Evolutionary conservation across 495 filamentous ascomycete species (phyloP).

Genomic region (Aspergillus coremiiformis): DNA sequence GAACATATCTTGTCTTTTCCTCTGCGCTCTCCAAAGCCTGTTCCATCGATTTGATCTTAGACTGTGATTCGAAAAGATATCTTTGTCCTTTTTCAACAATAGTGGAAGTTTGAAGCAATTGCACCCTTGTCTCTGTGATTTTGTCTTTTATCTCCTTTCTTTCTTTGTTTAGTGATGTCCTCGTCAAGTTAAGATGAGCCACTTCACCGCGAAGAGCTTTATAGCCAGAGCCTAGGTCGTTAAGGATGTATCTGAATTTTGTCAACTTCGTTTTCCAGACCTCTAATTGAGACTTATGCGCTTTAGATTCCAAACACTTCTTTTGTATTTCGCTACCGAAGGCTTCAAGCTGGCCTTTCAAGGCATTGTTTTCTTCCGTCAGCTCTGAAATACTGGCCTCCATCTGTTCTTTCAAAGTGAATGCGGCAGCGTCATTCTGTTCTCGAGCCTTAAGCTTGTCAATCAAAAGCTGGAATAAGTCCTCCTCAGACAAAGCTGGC

Average conservation of each 20-base stretch:
- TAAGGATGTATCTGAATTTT: slow-evolving; percentile 29
- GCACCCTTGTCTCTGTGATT: slow-evolving; percentile 19
- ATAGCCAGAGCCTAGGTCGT: slow-evolving; percentile 29
- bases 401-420: slow-evolving; percentile 19
- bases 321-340: slow-evolving; percentile 13
- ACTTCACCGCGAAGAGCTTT: slow-evolving; percentile 25
- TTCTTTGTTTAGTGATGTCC: slow-evolving; percentile 19
- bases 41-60: slow-evolving; percentile 10
- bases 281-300: slow-evolving; percentile 17
- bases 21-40: slow-evolving; percentile 17
- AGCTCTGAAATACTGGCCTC: slow-evolving; percentile 18
- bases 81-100: slow-evolving; percentile 11
- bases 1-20: slow-evolving; percentile 7
- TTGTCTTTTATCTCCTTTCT: slow-evolving; percentile 17
- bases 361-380: slow-evolving; percentile 20
- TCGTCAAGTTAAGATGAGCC: slow-evolving; percentile 16
- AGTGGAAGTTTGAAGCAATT: slow-evolving; percentile 13
- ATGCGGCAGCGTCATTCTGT: slow-evolving; percentile 23
- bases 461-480: slow-evolving; percentile 34
- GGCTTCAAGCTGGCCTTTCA: slow-evolving; percentile 16
- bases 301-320: slow-evolving; percentile 12
- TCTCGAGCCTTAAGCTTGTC: slow-evolving; percentile 28
- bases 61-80: slow-evolving; percentile 11
- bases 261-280: slow-evolving; percentile 29
- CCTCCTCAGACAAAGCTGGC: slow-evolving; percentile 22